Conservation (phyloP, 257 asterid genomes). For the Nicotiana paniculata region DNA sequence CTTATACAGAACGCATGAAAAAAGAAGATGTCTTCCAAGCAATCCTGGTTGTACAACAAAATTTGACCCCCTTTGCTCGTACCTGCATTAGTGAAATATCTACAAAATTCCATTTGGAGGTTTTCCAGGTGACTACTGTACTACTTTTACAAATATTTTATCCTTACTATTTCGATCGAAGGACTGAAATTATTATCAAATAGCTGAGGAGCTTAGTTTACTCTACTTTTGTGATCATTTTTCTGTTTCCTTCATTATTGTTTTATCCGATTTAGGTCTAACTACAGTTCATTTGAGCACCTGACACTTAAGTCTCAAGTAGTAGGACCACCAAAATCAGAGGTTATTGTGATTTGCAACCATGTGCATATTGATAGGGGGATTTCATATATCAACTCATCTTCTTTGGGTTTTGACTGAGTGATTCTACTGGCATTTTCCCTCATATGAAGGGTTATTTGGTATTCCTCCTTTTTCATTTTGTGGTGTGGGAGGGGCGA, state of each 20-base stretch:
- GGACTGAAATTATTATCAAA: background rate
- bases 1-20: conserved; percentile 66
- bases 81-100: conserved; percentile 59
- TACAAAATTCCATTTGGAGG: conserved; percentile 62
- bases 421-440: background rate
- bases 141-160: background rate
- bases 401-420: background rate
- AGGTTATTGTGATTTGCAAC: background rate
- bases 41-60: conserved; percentile 73
- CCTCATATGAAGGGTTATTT: conserved; percentile 10
- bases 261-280: background rate
- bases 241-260: background rate
- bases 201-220: background rate
- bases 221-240: background rate
- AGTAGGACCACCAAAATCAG: background rate
- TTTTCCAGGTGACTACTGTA: conserved; percentile 49
- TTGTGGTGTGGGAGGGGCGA: background rate
- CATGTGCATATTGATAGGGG: background rate
- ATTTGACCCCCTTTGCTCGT: conserved; percentile 55
- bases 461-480: background rate
- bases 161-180: background rate
- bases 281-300: background rate
- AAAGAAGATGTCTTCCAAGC: conserved; percentile 57
- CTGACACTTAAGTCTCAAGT: background rate
- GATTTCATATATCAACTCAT: background rate